Base-by-base conservation (phyloP, 2,329 filamentous ascomycete species). In the Penicillium sumatraense region DNA sequence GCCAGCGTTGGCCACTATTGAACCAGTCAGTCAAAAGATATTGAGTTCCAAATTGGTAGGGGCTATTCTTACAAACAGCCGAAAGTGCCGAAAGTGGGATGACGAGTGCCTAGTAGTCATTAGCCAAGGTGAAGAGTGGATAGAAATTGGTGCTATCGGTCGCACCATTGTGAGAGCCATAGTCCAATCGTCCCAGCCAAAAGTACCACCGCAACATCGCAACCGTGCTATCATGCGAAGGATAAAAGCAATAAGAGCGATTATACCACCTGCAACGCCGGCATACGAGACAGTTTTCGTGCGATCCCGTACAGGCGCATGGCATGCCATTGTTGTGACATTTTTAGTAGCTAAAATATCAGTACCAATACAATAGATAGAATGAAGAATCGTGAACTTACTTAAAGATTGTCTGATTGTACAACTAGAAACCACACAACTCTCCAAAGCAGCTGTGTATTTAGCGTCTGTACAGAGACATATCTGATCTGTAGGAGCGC, bases 181-280 rank as follows among this genome's bases (percentile, higher is more conserved):
- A 4, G 65, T 68, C 62, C 66, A 72, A 51, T 78, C 75, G 58
- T 80, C 78, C 65, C 63, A 68, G 7, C 75, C 75, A 45, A 78
- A 70, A 5, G 60, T 62, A 2, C 74, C 73, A 35, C 72, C 72
- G 14, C 68, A 63, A 14, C 63, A 68, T 3, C 66, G 67, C 0
- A 72, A 57, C 16, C 76, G 74, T 51, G 77, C 74, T 20, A 71
- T 41, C 38, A 79, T 61, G 7, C 78, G 71, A 13, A 74, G 54
- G 13, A 70, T 36, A 20, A 71, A 75, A 13, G 64, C 72, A 1
- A 72, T 13, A 1, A 74, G 56, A 16, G 75, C 73, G 4, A 76
- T 47, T 7, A 71, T 63, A 0, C 69, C 68, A 18, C 76, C 68
- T 6, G 60, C 64, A 8, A 76, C 63, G 26, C 72, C 75, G 9